Conservation (phyloP, 225 moss, liverwort and hornwort species). For the Straminergon stramineum region DNA sequence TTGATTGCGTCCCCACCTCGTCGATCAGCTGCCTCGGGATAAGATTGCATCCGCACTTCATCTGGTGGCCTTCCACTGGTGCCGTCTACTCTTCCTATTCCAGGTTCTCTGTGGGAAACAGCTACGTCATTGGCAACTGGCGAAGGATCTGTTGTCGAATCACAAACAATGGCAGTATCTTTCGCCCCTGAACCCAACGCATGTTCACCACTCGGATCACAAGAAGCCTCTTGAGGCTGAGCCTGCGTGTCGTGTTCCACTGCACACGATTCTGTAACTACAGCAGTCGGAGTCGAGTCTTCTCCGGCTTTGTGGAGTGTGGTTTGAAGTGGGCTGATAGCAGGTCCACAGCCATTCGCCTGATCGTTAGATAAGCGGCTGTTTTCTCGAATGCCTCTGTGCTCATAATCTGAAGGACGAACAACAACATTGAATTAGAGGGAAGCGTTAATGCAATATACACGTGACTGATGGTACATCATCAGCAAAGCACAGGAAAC, state of each 20-base stretch:
- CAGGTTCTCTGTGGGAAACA: not conserved
- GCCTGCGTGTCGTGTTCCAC: not conserved
- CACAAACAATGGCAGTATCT: not conserved
- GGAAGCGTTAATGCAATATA: not conserved
- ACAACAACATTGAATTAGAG: not conserved
- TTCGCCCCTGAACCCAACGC: not conserved
- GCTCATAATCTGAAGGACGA: slow-evolving; percentile 15
- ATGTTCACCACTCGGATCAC: not conserved
- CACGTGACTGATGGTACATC: not conserved
- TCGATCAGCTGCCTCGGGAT: not conserved
- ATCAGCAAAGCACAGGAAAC: not conserved
- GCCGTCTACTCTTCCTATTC: slow-evolving; percentile 3
- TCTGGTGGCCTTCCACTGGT: slow-evolving; percentile 10
- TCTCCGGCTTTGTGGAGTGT: not conserved
- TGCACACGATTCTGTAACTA: not conserved
- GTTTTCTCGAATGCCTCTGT: not conserved
- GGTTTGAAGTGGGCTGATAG: not conserved
- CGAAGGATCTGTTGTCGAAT: not conserved
- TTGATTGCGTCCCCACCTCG: slow-evolving; percentile 23
- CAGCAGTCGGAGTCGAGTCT: not conserved
- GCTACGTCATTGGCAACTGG: not conserved
- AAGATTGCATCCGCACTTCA: slow-evolving; percentile 1
- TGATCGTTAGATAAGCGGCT: not conserved
- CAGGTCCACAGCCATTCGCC: slow-evolving; percentile 11
- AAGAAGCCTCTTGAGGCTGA: slow-evolving; percentile 2